Evolutionary conservation across 345 rosid genomes (phyloP).

Genomic region (Laguncularia racemosa): DNA sequence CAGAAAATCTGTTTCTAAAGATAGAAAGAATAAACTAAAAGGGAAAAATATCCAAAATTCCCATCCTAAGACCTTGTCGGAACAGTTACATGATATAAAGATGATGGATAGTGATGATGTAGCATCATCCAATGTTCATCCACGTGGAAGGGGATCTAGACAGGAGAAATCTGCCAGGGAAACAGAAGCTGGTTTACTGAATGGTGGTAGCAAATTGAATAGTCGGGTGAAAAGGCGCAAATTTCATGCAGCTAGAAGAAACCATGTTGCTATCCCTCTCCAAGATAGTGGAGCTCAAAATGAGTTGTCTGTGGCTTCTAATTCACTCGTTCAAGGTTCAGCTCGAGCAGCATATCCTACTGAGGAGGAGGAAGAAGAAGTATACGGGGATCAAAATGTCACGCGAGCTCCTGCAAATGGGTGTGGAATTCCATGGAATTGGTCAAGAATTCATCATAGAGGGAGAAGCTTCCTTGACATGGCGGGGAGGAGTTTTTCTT

Average conservation of each 20-base stretch:
- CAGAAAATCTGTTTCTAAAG: slow-evolving; percentile 36
- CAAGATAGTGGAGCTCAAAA: slow-evolving; percentile 47
- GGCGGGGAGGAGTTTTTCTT: slow-evolving; percentile 95
- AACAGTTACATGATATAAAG: slow-evolving; percentile 53
- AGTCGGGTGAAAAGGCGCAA: slow-evolving; percentile 47
- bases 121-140: slow-evolving; percentile 50
- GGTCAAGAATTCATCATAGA: slow-evolving; percentile 92
- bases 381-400: slow-evolving; percentile 37
- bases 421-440: slow-evolving; percentile 95
- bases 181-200: slow-evolving; percentile 25
- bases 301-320: slow-evolving; percentile 85
- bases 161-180: slow-evolving; percentile 24
- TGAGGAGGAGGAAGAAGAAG: slow-evolving; percentile 43
- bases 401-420: slow-evolving; percentile 66
- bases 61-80: slow-evolving; percentile 53
- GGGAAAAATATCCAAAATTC: slow-evolving; percentile 42
- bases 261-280: slow-evolving; percentile 25
- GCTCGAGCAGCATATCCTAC: slow-evolving; percentile 20
- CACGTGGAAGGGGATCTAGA: slow-evolving; percentile 25
- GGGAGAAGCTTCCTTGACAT: slow-evolving; percentile 76
- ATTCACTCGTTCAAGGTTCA: slow-evolving; percentile 46
- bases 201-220: slow-evolving; percentile 33
- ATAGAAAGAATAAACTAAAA: slow-evolving; percentile 36
- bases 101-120: slow-evolving; percentile 66
- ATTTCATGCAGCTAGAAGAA: slow-evolving; percentile 56